Percentiles rank a stretch among this genome's conserved stretches.
Evolutionary conservation across 805 yeast species (phyloP).

Genomic region (Candida silvatica): DNA sequence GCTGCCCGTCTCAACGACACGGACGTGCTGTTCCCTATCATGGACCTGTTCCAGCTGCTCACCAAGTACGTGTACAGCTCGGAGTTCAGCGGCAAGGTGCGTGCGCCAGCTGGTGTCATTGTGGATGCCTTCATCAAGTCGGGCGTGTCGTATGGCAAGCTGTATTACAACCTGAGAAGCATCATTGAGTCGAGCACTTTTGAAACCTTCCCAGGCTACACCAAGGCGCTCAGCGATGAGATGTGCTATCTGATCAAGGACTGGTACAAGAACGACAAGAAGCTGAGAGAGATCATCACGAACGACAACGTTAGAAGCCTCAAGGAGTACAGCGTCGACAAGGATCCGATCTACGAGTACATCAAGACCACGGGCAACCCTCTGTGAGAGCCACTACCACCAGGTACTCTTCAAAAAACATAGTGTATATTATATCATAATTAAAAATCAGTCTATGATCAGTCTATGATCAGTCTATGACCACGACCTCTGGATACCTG

Average conservation of each 20-base stretch:
- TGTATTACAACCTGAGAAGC: slow-evolving; percentile 57
- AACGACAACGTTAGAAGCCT: slow-evolving; percentile 36
- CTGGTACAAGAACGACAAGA: slow-evolving; percentile 63
- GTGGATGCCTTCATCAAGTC: slow-evolving; percentile 55
- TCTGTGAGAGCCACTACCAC: slow-evolving; percentile 7
- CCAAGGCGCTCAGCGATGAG: slow-evolving; percentile 34
- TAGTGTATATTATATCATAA: not conserved
- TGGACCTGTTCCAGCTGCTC: slow-evolving; percentile 57
- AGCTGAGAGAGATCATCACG: slow-evolving; percentile 47
- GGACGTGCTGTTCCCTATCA: slow-evolving; percentile 75
- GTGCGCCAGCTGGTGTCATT: slow-evolving; percentile 37
- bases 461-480: slow-evolving; percentile 2
- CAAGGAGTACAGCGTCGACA: slow-evolving; percentile 37
- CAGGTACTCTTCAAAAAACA: not conserved
- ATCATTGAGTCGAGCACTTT: slow-evolving; percentile 50
- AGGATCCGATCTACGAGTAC: slow-evolving; percentile 51
- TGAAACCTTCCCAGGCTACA: slow-evolving; percentile 42
- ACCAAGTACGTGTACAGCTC: slow-evolving; percentile 39
- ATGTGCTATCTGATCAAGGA: slow-evolving; percentile 54
- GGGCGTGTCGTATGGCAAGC: slow-evolving; percentile 55
- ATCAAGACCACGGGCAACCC: slow-evolving; percentile 31
- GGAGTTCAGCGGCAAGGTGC: slow-evolving; percentile 9
- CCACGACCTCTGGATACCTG: slow-evolving; percentile 1
- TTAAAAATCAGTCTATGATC: not conserved
- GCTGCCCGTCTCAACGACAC: slow-evolving; percentile 61